A percentile compares a stretch with the other conserved stretches of the same genome.
These are phyloP conservation scores for Colletotrichum gigasporum DNA, from an alignment of 2,329 filamentous ascomycete genomes.

Conservation along the genomic window DNA sequence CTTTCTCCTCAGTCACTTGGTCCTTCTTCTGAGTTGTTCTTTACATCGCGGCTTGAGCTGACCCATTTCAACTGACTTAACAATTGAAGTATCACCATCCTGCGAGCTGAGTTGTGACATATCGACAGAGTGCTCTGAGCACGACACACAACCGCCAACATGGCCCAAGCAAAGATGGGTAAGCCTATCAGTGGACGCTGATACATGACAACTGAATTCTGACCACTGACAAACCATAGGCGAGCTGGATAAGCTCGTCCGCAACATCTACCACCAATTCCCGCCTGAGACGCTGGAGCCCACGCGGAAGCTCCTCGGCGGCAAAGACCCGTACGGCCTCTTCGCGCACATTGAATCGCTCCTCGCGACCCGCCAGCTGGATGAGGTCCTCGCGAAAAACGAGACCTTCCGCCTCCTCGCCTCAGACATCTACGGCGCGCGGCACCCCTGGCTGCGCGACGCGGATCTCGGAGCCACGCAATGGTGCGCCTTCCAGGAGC, in stretches of 20 bases:
- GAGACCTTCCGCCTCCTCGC: constrained; percentile 7
- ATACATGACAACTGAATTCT: not conserved
- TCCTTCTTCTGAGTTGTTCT: not conserved
- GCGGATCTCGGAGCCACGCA: constrained; percentile 23
- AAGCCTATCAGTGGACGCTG: not conserved
- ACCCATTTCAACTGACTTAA: not conserved
- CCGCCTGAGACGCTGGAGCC: constrained; percentile 15
- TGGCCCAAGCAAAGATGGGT: constrained; percentile 29
- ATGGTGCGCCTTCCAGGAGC: constrained; percentile 12
- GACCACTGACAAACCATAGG: not conserved
- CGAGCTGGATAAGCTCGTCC: constrained; percentile 19
- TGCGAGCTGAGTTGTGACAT: not conserved
- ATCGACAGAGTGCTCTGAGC: not conserved
- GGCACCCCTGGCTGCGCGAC: constrained; percentile 25
- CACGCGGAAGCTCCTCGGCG: constrained; percentile 3
- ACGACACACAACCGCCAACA: not conserved
- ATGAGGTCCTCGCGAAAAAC: constrained; percentile 4
- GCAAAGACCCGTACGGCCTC: constrained; percentile 6
- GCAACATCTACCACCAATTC: constrained; percentile 10
- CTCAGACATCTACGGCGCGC: constrained; percentile 15
- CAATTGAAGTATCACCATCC: not conserved
- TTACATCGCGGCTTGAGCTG: not conserved
- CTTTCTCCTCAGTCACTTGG: not conserved
- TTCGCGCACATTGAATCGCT: constrained; percentile 28
- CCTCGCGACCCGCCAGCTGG: constrained; percentile 10